phyloP scores from a whole-genome alignment of 1,139 yeast species.

The Hyphopichia khmerensis region DNA sequence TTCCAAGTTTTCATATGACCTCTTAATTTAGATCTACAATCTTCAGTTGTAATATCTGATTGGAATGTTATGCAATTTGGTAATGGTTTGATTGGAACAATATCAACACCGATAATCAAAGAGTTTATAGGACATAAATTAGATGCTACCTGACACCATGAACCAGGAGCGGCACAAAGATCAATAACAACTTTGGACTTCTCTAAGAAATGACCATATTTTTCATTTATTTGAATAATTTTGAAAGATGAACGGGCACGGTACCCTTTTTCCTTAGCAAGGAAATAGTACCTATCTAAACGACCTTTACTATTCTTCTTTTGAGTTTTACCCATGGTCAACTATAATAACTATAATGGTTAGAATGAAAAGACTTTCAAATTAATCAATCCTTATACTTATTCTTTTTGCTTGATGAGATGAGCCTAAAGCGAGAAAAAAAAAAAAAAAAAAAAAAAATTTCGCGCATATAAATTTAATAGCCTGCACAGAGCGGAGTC shows the following conservation, averaged over 20 bases:
- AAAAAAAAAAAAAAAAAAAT: slow-evolving; percentile 1
- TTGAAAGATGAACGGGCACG: slow-evolving; percentile 99
- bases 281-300: slow-evolving; percentile 92
- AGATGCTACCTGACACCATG: slow-evolving; percentile 99
- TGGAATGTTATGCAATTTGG: slow-evolving; percentile 94
- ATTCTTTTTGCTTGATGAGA: slow-evolving; percentile 1
- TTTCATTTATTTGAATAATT: slow-evolving; percentile 91
- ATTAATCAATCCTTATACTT: background rate
- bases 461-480: too few species aligned
- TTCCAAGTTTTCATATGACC: slow-evolving; percentile 99
- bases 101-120: slow-evolving; percentile 94
- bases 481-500: background rate
- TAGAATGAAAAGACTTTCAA: background rate
- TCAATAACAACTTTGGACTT: slow-evolving; percentile 97
- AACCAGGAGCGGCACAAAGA: slow-evolving; percentile 99
- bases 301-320: slow-evolving; percentile 99
- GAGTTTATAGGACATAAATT: slow-evolving; percentile 91
- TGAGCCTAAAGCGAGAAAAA: background rate
- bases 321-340: slow-evolving; percentile 82
- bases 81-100: slow-evolving; percentile 91
- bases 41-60: slow-evolving; percentile 96
- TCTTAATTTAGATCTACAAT: slow-evolving; percentile 88
- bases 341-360: background rate
- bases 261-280: slow-evolving; percentile 97
- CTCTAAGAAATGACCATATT: slow-evolving; percentile 91